Conservation (phyloP, 2,329 filamentous ascomycete species). For the Fusarium decemcellulare region DNA sequence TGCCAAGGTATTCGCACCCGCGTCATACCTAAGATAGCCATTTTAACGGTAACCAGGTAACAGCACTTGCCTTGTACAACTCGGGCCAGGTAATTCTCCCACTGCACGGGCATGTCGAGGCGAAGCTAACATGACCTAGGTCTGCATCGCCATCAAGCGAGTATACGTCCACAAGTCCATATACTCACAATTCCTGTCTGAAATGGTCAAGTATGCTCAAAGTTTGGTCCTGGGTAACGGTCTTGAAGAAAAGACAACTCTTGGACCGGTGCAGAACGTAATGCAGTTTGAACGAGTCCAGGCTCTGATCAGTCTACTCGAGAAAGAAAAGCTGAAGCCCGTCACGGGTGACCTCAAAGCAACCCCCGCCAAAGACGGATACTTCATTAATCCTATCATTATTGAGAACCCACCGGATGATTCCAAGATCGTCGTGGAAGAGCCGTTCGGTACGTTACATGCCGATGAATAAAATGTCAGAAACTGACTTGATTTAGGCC, state of each 20-base stretch:
- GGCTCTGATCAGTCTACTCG: neutral
- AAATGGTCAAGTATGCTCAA: constrained; percentile 59
- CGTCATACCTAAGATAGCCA: no score
- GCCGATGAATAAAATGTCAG: fast-evolving
- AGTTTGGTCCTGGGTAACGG: constrained; percentile 60
- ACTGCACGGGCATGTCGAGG: no score
- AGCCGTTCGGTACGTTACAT: constrained; percentile 55
- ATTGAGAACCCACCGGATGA: constrained; percentile 41
- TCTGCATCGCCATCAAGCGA: constrained; percentile 61
- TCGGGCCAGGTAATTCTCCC: constrained; percentile 19
- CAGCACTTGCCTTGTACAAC: constrained; percentile 14
- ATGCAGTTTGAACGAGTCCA: constrained; percentile 63
- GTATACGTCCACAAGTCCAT: constrained; percentile 69
- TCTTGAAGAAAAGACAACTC: constrained; percentile 55
- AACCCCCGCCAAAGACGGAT: constrained; percentile 25
- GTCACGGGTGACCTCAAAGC: neutral
- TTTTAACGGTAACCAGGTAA: neutral
- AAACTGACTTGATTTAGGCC: neutral
- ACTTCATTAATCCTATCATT: constrained; percentile 34
- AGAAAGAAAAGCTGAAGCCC: constrained; percentile 4
- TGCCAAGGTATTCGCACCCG: constrained; percentile 56
- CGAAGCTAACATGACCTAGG: no score
- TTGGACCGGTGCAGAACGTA: constrained; percentile 70
- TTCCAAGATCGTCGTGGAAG: constrained; percentile 69
- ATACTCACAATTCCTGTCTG: constrained; percentile 65